Base-by-base conservation (phyloP, 495 filamentous ascomycete species). In the Aspergillus diversus region DNA sequence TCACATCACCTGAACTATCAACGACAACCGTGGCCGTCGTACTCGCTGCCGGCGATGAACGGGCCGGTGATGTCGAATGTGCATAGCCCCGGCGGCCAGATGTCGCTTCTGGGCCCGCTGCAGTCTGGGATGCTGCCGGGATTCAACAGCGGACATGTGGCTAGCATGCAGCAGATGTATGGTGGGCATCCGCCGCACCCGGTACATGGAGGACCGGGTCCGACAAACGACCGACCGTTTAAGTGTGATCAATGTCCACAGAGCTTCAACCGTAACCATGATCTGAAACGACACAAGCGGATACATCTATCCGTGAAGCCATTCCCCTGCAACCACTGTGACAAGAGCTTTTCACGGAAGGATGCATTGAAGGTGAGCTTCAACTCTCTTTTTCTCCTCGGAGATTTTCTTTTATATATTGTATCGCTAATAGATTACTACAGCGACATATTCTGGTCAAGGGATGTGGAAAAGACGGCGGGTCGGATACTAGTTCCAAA, bases 301-400 rank as follows among this genome's bases (percentile, higher is more conserved):
- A 99, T 99, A 59, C 95, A 99, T 75, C 77, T 98, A 52, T 90
- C 92, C 0, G 90, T 98, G 52, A 99, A 99, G 81, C 95, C 95
- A 0, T 98, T 92, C 73, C 93, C 95, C 0, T 99, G 95, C 70
- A 83, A 75, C 11, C 88, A 91, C 67, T 99, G 95, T 70, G 93
- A 97, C 35, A 99, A 98, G 85, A 95, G 92, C 74, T 99, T 99
- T 67, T 97, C 92, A 17, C 80, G 95, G 46, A 99, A 97, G 74
- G 95, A 99, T 81, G 95, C 95, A 17, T 81, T 99, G 13, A 99
- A 99, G 90, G 95, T 98, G 69, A 62, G 83, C 35, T 55, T 61
- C 21, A 56, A 47, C 13, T 17, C 46, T 54, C 33, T 57, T 63
- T 55, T 11, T 59, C 63, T 53, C 11, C 4, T 12, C 32, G 31